These are phyloP conservation scores for Tulasnella sp. DNA, from an alignment of 768 basidiomycete genomes.

Conservation along the genomic window DNA sequence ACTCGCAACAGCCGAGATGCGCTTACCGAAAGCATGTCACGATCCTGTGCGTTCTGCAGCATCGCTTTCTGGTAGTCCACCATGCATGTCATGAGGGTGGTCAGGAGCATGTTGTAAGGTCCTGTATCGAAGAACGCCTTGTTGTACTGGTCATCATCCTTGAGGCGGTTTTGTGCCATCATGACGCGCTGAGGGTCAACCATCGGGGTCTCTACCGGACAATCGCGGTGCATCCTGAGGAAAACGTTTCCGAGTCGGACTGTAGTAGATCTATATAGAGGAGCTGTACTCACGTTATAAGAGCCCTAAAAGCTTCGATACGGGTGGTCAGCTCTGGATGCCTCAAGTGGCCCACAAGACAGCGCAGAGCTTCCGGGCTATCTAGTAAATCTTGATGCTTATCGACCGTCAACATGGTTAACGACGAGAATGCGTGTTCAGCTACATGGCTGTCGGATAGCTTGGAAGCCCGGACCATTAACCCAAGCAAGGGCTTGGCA, in stretches of 20 bases:
- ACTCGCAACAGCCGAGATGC: not conserved
- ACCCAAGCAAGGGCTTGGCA: not conserved
- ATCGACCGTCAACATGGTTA: not conserved
- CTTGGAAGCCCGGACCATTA: slow-evolving; percentile 15
- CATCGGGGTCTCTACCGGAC: not conserved
- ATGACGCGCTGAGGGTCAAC: slow-evolving; percentile 7
- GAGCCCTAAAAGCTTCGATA: not conserved
- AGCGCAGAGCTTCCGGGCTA: not conserved
- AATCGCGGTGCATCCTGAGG: not conserved
- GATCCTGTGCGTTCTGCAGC: slow-evolving; percentile 6
- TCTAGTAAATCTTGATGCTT: not conserved
- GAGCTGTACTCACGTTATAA: not conserved
- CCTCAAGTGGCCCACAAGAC: slow-evolving; percentile 11
- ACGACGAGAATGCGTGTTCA: not conserved
- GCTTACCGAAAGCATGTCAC: slow-evolving; percentile 9
- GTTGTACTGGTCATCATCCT: not conserved
- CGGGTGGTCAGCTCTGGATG: not conserved
- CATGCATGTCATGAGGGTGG: not conserved
- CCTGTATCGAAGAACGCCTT: not conserved
- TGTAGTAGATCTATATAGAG: not conserved
- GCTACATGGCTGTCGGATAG: not conserved
- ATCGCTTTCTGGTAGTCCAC: not conserved
- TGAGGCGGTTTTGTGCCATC: not conserved
- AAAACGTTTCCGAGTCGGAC: not conserved
- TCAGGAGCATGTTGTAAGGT: not conserved